These are phyloP conservation scores for Suhomyces prunicola DNA, from an alignment of 805 yeast species.

Conservation along the genomic window DNA sequence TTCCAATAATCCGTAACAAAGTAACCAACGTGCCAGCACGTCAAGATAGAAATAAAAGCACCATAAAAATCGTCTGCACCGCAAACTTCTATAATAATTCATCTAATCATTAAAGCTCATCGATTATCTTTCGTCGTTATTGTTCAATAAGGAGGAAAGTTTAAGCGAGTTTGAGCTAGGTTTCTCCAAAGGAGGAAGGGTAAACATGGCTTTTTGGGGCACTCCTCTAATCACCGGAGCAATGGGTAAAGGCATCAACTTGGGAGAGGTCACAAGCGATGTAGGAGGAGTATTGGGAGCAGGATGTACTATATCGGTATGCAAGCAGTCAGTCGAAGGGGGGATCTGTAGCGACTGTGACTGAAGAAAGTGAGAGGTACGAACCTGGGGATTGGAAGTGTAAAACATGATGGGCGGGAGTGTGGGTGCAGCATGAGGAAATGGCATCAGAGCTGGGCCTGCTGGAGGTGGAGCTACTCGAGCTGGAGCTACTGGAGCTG, in stretches of 20 bases:
- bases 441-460: not conserved
- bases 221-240: not conserved
- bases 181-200: not conserved
- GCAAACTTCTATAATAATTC: not conserved
- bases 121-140: not conserved
- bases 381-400: not conserved
- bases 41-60: not conserved
- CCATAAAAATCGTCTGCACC: not conserved
- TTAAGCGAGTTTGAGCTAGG: not conserved
- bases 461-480: not conserved
- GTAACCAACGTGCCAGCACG: not conserved
- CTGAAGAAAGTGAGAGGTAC: not conserved
- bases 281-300: not conserved
- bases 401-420: not conserved
- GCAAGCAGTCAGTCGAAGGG: not conserved
- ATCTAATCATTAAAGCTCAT: not conserved
- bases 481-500: not conserved
- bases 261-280: not conserved
- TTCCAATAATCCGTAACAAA: not conserved
- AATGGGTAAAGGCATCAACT: not conserved
- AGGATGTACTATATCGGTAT: not conserved
- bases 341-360: conserved; percentile 1
- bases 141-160: not conserved
- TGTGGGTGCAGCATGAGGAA: not conserved
- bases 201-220: not conserved